Evolutionary conservation across 208 protist genomes (phyloP).

Genomic region (Herpetomonas samuelpessoai): DNA sequence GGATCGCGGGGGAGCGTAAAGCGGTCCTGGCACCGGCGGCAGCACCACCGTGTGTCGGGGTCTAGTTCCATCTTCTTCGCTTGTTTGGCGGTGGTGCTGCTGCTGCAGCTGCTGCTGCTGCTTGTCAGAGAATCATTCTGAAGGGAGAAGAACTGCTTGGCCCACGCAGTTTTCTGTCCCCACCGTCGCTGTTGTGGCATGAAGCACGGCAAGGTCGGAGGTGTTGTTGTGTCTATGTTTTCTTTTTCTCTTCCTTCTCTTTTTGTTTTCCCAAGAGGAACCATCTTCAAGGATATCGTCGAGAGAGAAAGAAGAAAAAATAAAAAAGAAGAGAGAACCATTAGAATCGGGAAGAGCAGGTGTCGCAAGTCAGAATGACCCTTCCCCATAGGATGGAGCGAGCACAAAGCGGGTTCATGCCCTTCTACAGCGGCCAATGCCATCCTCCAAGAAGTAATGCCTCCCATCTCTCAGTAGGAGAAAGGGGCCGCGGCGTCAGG

Average conservation of each 20-base stretch:
- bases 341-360: too few relatives aligned
- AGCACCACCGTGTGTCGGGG: conserved; percentile 32
- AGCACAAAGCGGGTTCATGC: too few relatives aligned
- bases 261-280: conserved; percentile 3
- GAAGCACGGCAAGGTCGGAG: not conserved
- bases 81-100: not conserved
- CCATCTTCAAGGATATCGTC: too few relatives aligned
- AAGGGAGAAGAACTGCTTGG: conserved; percentile 42
- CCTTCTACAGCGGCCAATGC: too few relatives aligned
- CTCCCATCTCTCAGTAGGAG: too few relatives aligned
- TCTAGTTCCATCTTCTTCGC: conserved; percentile 17
- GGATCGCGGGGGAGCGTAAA: conserved; percentile 31
- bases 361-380: too few relatives aligned
- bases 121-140: not conserved
- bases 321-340: not conserved
- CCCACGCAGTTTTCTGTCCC: conserved; percentile 51
- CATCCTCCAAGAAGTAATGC: too few relatives aligned
- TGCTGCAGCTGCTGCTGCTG: not conserved
- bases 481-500: too few relatives aligned
- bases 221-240: too few relatives aligned
- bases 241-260: conserved; percentile 1
- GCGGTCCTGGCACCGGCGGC: conserved; percentile 26
- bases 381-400: too few relatives aligned
- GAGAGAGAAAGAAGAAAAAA: conserved; percentile 6
- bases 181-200: conserved; percentile 17